Conservation (phyloP, 1,284 basidiomycete genomes). For the Stygiomarasmius scandens region DNA sequence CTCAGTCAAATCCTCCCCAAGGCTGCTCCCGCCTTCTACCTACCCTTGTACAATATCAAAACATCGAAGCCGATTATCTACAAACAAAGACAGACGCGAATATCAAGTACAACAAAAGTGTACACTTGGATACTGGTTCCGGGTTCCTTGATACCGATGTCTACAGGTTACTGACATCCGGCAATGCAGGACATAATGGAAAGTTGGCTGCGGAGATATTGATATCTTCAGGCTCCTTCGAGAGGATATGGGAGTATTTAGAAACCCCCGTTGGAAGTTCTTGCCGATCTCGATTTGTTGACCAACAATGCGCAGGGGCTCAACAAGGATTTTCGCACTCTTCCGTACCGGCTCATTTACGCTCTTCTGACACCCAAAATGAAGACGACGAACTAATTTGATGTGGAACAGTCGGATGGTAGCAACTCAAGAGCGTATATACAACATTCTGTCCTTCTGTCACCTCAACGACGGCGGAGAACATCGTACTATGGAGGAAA, state of each 20-base stretch:
- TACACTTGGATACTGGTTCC: no score
- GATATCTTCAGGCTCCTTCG: neutral
- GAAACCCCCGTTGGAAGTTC: neutral
- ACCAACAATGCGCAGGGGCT: no score
- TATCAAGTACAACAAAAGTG: no score
- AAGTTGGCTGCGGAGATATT: neutral
- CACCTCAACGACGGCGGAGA: constrained; percentile 38
- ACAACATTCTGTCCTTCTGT: constrained; percentile 72
- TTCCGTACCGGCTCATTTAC: no score
- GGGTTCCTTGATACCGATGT: no score
- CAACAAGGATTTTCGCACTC: no score
- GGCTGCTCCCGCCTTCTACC: neutral
- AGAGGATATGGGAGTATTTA: neutral
- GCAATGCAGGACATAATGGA: neutral
- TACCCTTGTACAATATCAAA: neutral
- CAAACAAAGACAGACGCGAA: neutral
- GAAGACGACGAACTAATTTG: constrained; percentile 26
- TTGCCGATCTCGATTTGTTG: no score
- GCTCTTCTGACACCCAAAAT: no score
- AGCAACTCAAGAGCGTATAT: constrained; percentile 74
- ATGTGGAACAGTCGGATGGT: constrained; percentile 69
- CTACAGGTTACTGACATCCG: no score
- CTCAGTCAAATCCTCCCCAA: neutral
- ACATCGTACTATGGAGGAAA: constrained; percentile 83
- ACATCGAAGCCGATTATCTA: neutral